Percentiles rank a stretch among this genome's conserved stretches.
Evolutionary conservation across 441 rosid species (phyloP).

Genomic region (Capsella rubella): DNA sequence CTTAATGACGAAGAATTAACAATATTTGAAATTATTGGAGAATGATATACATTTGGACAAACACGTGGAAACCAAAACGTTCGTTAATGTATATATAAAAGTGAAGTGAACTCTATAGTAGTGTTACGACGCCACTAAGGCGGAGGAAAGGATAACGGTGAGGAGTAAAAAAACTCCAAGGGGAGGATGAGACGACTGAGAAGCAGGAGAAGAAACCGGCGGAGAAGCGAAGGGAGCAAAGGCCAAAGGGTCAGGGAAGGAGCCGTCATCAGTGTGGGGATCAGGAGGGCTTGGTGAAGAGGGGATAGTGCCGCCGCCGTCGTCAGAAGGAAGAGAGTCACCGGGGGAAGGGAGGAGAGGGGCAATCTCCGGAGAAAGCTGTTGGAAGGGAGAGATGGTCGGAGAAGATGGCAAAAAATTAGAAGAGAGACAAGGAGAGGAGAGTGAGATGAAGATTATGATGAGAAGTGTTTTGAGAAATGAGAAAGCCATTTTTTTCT

Average conservation of each 20-base stretch:
- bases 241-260: conserved; percentile 53
- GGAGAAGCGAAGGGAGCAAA: conserved; percentile 56
- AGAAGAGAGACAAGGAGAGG: conserved; percentile 27
- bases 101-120: conserved; percentile 31
- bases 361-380: conserved; percentile 80
- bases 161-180: conserved; percentile 25
- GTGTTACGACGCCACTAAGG: conserved; percentile 20
- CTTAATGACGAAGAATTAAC: neutral
- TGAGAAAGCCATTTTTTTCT: conserved; percentile 54
- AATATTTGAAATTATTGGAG: conserved; percentile 18
- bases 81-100: conserved; percentile 37
- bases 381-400: conserved; percentile 50
- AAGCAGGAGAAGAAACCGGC: conserved; percentile 50
- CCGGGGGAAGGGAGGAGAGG: conserved; percentile 85
- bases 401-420: conserved; percentile 48
- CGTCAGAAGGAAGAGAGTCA: conserved; percentile 45
- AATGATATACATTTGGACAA: conserved; percentile 32
- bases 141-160: conserved; percentile 18
- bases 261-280: conserved; percentile 57
- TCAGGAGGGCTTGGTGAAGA: conserved; percentile 87
- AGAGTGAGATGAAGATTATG: conserved; percentile 47
- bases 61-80: conserved; percentile 35
- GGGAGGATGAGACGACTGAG: conserved; percentile 34
- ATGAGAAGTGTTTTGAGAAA: conserved; percentile 44
- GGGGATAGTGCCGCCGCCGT: conserved; percentile 67